Conservation (phyloP, 331 rosid species). For the Cucumis variabilis region DNA sequence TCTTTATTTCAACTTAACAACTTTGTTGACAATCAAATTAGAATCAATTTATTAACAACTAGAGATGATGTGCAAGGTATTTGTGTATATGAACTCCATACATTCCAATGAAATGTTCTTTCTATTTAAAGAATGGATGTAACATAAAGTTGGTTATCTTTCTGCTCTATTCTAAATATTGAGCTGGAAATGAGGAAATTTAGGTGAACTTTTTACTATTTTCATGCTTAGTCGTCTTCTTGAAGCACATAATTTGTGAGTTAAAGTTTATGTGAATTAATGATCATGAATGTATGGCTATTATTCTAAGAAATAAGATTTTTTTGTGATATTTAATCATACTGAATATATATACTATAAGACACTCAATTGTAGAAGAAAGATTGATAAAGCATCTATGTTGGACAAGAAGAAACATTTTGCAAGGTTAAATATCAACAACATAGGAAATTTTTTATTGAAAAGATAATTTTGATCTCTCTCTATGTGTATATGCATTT, state of each 20-base stretch:
- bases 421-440: constrained; percentile 42
- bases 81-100: background rate
- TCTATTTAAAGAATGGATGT: background rate
- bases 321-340: background rate
- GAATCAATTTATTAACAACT: background rate
- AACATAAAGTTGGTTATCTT: background rate
- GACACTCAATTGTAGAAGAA: constrained; percentile 94
- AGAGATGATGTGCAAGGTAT: background rate
- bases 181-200: background rate
- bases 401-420: too few relatives aligned
- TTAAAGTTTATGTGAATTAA: background rate
- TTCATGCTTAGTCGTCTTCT: background rate
- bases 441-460: constrained; percentile 78
- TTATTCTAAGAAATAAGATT: background rate
- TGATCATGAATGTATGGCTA: background rate
- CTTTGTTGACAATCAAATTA: background rate
- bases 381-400: constrained; percentile 33
- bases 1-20: background rate
- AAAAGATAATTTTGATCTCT: constrained; percentile 57
- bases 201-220: background rate
- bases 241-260: background rate
- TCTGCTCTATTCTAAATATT: background rate
- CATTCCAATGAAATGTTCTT: background rate
- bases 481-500: background rate
- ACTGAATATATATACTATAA: constrained; percentile 52